These are phyloP conservation scores for Nicotiana benthamiana DNA, from an alignment of 257 asterid genomes.

Conservation along the genomic window DNA sequence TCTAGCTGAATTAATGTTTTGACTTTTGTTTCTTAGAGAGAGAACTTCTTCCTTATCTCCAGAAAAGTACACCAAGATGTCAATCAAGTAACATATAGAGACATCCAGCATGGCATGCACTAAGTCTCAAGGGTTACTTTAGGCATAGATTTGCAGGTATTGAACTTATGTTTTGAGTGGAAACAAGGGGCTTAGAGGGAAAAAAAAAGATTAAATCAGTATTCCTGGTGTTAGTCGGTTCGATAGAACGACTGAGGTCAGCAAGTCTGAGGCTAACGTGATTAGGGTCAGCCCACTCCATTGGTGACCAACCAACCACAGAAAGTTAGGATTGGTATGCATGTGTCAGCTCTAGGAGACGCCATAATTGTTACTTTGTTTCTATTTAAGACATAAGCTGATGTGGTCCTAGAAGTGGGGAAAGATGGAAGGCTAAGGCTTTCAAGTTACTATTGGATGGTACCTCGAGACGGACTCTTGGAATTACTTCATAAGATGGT, in stretches of 20 bases:
- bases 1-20: background rate
- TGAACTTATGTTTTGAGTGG: background rate
- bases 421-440: background rate
- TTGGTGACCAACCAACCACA: background rate
- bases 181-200: background rate
- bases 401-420: background rate
- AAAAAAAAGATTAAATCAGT: background rate
- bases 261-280: background rate
- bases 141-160: background rate
- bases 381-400: background rate
- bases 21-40: background rate
- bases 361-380: background rate
- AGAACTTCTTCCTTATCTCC: background rate
- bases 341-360: background rate
- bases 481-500: background rate
- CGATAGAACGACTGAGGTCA: too few species aligned
- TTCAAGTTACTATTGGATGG: background rate
- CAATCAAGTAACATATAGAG: background rate
- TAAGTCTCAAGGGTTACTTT: background rate
- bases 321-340: background rate
- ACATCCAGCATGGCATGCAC: background rate
- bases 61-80: background rate
- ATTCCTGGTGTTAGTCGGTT: too few species aligned
- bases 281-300: background rate
- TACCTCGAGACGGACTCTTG: background rate